Evolutionary conservation across 345 rosid species (phyloP).

Genomic region (Durio zibethinus): DNA sequence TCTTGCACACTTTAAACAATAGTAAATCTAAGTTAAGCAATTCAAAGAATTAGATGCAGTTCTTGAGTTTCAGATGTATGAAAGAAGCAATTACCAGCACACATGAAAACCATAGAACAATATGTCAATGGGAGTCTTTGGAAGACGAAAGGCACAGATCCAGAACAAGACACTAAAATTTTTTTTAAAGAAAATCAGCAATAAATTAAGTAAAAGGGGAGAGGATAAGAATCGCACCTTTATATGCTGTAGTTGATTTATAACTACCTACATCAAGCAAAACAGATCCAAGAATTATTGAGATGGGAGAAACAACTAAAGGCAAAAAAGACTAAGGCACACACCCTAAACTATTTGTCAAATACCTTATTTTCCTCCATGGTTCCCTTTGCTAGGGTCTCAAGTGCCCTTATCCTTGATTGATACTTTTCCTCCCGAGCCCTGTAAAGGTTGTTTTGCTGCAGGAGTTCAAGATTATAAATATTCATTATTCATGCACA

Average conservation of each 20-base stretch:
- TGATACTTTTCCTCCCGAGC: conserved; percentile 73
- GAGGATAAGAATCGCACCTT: conserved; percentile 31
- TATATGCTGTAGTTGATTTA: conserved; percentile 40
- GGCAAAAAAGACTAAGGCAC: conserved; percentile 12
- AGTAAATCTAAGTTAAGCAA: not conserved
- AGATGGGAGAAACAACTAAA: not conserved
- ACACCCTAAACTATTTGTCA: conserved; percentile 11
- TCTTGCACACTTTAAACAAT: not conserved
- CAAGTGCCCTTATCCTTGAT: conserved; percentile 66
- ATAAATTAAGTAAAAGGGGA: not conserved
- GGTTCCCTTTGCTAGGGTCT: conserved; percentile 71
- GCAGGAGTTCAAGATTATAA: conserved; percentile 28
- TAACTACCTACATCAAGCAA: conserved; percentile 36
- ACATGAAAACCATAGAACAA: not conserved
- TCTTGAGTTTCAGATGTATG: not conserved
- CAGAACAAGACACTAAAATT: not conserved
- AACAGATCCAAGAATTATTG: conserved; percentile 8
- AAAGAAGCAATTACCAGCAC: not conserved
- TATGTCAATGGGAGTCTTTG: not conserved
- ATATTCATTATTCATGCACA: conserved; percentile 22
- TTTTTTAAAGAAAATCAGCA: not conserved
- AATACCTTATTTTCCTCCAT: conserved; percentile 75
- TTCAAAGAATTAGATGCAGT: not conserved
- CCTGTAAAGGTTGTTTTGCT: conserved; percentile 72
- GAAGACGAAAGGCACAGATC: not conserved